Base-by-base conservation (phyloP, 2,329 filamentous ascomycete genomes). In the Diaporthe sp. region DNA sequence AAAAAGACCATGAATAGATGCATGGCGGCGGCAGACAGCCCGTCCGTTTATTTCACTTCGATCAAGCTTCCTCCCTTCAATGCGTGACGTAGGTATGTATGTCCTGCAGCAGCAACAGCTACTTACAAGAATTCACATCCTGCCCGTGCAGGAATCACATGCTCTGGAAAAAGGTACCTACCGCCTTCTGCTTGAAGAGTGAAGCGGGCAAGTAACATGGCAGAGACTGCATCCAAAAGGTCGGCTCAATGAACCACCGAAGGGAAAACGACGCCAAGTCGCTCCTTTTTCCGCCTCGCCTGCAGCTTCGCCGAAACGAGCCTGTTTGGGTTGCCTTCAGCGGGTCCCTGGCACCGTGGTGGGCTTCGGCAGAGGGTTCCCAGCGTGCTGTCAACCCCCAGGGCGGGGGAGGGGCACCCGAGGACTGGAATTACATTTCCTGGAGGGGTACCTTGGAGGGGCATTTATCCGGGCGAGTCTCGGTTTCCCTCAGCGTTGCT, bases 1-100 rank as follows among this genome's bases (percentile, higher is more conserved):
- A 73, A 68, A 70, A 65, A 76, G 68, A 74, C 67, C 72, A 76
- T 74, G 75, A 76, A 76, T 76, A 74, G 71, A 76, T 44, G 72
- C 72, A 74, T 67, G 75, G 75, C 75, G 67, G 72, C 75, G 67
- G 72, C 28, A 67, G 51, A 63, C 17, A 74, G 75, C 34, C 65
- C 67, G 72, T 61, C 63, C 58, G 39, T 53, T 71, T 60, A n/a
- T 44, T 49, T 49, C 42, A 53, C 55, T 31, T 68, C 61, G 31
- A 71, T 13, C 5, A 58, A 47, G 15, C 25, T n/a, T 37, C 22
- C 13, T 53, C 44, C 58, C 13, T 53, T 20, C 17, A 47, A 39
- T 55, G 34, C 49, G 65, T 70, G 65, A 55, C 42, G 34, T 70
- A 42, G 65, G 47, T 70, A 39, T 39, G 65, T 42, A 39, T 55